phyloP scores from a whole-genome alignment of 192 early-diverging fungal species.

The Thoreauomyces humboldtii region DNA sequence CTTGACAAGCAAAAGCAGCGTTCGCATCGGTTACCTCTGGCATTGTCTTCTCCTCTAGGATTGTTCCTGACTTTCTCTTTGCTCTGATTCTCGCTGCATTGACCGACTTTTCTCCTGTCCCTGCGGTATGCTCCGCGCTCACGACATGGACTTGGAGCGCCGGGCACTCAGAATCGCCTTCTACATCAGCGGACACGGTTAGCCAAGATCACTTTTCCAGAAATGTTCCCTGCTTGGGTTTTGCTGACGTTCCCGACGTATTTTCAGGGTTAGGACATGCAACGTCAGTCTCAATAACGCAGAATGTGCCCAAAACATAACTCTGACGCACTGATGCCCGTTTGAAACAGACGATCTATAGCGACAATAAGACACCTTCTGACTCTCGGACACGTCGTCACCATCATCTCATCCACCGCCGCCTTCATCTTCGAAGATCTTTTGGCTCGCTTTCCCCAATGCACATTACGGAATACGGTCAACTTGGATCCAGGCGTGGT shows the following conservation, averaged over 20 bases:
- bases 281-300: constrained; percentile 26
- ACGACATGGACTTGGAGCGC: too few species aligned
- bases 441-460: constrained; percentile 14
- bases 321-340: too few species aligned
- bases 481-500: constrained; percentile 36
- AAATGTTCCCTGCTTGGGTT: too few species aligned
- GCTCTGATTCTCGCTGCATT: too few species aligned
- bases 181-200: constrained; percentile 28
- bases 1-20: not conserved
- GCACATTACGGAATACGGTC: constrained; percentile 1
- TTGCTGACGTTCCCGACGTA: too few species aligned
- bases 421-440: constrained; percentile 33
- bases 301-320: not conserved
- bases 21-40: too few species aligned
- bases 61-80: too few species aligned
- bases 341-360: constrained; percentile 24
- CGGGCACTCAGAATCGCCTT: constrained; percentile 20
- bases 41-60: too few species aligned
- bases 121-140: too few species aligned
- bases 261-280: constrained; percentile 32
- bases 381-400: constrained; percentile 30
- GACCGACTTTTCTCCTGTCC: too few species aligned
- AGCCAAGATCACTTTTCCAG: not conserved
- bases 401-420: constrained; percentile 37
- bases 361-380: constrained; percentile 34